These are phyloP conservation scores for Lachnellula hyalina DNA, from an alignment of 2,329 filamentous ascomycete species.

Conservation along the genomic window DNA sequence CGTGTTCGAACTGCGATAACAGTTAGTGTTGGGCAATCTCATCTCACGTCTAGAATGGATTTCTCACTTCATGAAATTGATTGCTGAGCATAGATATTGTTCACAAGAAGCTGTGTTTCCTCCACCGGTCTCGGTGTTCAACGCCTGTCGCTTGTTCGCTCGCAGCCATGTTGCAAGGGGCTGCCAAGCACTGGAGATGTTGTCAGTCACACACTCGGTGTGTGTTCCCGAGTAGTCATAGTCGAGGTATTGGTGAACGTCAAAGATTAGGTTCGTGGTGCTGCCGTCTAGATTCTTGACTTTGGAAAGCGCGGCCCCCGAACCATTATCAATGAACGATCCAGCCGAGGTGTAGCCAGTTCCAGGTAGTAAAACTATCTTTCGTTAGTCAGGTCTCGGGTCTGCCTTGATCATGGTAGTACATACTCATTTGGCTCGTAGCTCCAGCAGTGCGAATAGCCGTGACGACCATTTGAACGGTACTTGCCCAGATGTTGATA, in stretches of 20 bases:
- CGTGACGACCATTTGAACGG: conserved; percentile 57
- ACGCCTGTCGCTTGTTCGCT: conserved; percentile 41
- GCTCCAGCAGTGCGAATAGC: conserved; percentile 62
- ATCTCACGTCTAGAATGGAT: not conserved
- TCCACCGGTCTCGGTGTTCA: conserved; percentile 49
- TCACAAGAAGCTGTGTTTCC: conserved; percentile 30
- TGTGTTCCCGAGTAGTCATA: conserved; percentile 50
- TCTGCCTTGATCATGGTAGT: no score
- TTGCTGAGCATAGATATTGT: conserved; percentile 30
- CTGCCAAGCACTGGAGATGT: conserved; percentile 41
- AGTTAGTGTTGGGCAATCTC: not conserved
- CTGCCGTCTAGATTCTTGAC: conserved; percentile 55
- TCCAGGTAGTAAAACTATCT: conserved; percentile 53
- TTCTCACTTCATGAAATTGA: conserved; percentile 30
- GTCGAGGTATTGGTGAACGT: conserved; percentile 58
- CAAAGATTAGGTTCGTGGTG: conserved; percentile 51
- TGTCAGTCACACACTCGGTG: conserved; percentile 47
- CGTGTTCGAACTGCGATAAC: conserved; percentile 25
- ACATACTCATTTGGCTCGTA: conserved; percentile 46
- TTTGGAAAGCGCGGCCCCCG: conserved; percentile 44
- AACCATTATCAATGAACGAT: conserved; percentile 43
- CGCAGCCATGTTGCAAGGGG: conserved; percentile 44
- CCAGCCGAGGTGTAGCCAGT: conserved; percentile 51
- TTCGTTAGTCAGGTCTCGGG: not conserved
- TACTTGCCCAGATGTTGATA: conserved; percentile 54